phyloP scores from a whole-genome alignment of 73 alveolate species.

The Urostyla sp. region DNA sequence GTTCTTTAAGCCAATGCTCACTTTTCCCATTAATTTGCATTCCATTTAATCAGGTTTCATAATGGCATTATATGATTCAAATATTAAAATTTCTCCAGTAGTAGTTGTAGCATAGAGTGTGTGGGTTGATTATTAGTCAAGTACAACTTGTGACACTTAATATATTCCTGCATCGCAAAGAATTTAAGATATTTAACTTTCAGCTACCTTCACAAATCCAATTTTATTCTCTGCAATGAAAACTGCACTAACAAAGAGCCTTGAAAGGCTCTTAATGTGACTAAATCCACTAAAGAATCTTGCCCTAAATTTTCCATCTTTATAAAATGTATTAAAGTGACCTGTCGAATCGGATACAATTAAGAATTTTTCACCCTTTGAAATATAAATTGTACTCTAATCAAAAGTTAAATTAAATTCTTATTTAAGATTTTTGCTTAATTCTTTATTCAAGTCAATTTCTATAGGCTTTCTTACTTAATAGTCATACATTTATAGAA shows the following conservation, averaged over 20 bases:
- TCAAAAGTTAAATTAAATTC: too few species aligned
- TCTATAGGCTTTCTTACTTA: too few species aligned
- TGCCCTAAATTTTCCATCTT: conserved; percentile 42
- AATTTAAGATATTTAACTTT: not conserved
- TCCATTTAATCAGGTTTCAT: not conserved
- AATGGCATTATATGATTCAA: conserved; percentile 23
- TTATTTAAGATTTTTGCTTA: too few species aligned
- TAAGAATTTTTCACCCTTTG: conserved; percentile 45
- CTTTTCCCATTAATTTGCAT: conserved; percentile 26
- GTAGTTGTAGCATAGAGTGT: conserved; percentile 1
- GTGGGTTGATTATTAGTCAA: not conserved
- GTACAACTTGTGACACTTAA: not conserved
- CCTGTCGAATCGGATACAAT: conserved; percentile 35
- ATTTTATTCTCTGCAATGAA: not conserved
- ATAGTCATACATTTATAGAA: too few species aligned
- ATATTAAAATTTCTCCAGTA: conserved; percentile 8
- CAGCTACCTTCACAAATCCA: conserved; percentile 14
- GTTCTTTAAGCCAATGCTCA: not conserved
- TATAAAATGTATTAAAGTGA: conserved; percentile 3
- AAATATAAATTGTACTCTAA: conserved; percentile 29
- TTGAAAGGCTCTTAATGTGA: conserved; percentile 1
- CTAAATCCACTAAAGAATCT: conserved; percentile 33
- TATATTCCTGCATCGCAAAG: conserved; percentile 34
- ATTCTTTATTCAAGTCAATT: too few species aligned
- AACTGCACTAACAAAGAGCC: not conserved